Evolutionary conservation across 2,329 filamentous ascomycete genomes (phyloP).

Genomic region (Sclerotinia borealis): DNA sequence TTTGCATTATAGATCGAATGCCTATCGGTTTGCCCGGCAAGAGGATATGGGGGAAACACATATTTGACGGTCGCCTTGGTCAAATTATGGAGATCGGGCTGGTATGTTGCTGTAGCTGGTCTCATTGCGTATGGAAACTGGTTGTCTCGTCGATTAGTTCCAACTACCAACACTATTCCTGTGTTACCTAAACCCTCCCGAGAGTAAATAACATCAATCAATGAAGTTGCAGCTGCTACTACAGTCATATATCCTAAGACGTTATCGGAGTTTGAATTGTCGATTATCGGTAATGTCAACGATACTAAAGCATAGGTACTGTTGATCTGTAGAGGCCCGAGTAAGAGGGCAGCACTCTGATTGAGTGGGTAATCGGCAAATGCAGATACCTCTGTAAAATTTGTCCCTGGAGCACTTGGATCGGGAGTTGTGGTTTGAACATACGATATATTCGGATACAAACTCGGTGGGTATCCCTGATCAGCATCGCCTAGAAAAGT

Average conservation of each 20-base stretch:
- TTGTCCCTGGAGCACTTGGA: slow-evolving; percentile 9
- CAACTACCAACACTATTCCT: slow-evolving; percentile 65
- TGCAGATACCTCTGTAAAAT: slow-evolving; percentile 16
- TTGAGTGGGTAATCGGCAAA: slow-evolving; percentile 36
- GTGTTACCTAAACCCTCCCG: slow-evolving; percentile 64
- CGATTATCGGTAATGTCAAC: slow-evolving; percentile 71
- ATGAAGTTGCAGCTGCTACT: slow-evolving; percentile 60
- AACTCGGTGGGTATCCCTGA: slow-evolving; percentile 61
- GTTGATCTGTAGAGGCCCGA: slow-evolving; percentile 72
- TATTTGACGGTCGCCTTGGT: slow-evolving; percentile 47
- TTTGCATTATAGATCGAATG: slow-evolving; percentile 40
- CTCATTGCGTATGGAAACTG: slow-evolving; percentile 45
- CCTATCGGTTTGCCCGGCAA: slow-evolving; percentile 39
- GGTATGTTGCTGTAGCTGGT: slow-evolving; percentile 43
- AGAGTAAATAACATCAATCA: slow-evolving; percentile 57
- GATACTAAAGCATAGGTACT: slow-evolving; percentile 69
- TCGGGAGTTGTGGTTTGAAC: slow-evolving; percentile 21
- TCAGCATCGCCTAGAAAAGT: slow-evolving; percentile 51
- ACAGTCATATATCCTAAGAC: slow-evolving; percentile 81
- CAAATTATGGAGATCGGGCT: slow-evolving; percentile 36
- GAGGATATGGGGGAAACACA: slow-evolving; percentile 49
- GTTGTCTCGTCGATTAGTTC: slow-evolving; percentile 61
- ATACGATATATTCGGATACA: slow-evolving; percentile 79
- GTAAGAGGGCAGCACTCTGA: slow-evolving; percentile 53
- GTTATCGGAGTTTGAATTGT: slow-evolving; percentile 53